These are phyloP conservation scores for Paracoccidioides lutzii DNA, from an alignment of 2,329 filamentous ascomycete genomes.

Conservation along the genomic window DNA sequence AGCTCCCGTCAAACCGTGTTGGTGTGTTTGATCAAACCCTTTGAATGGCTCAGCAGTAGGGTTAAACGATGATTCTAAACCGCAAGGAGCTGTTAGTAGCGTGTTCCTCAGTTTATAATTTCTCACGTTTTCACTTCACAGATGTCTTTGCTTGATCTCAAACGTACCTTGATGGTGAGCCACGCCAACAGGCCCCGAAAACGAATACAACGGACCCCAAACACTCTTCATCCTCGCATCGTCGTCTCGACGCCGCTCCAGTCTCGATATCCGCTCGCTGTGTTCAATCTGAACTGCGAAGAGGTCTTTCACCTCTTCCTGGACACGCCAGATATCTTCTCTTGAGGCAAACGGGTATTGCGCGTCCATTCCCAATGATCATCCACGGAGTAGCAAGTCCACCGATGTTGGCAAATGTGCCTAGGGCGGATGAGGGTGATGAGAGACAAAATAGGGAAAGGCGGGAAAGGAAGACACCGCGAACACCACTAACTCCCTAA, in stretches of 20 bases:
- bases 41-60: constrained; percentile 76
- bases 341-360: constrained; percentile 51
- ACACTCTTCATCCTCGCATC: constrained; percentile 63
- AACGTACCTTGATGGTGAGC: constrained; percentile 73
- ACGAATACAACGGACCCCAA: constrained; percentile 75
- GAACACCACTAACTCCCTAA: not conserved
- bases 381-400: not conserved
- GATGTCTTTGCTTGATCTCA: not conserved
- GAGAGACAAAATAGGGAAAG: not conserved
- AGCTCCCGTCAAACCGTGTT: constrained; percentile 64
- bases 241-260: constrained; percentile 51
- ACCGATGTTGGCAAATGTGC: not conserved
- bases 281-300: constrained; percentile 49
- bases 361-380: constrained; percentile 42
- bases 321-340: constrained; percentile 52
- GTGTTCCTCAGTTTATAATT: not conserved
- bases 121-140: not conserved
- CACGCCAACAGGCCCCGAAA: constrained; percentile 70
- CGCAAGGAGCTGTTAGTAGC: not conserved
- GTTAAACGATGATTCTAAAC: constrained; percentile 62
- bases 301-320: constrained; percentile 49
- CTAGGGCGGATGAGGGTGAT: not conserved
- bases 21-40: constrained; percentile 72
- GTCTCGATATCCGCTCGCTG: constrained; percentile 45
- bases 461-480: not conserved